These are phyloP conservation scores for Oenanthe javanica DNA, from an alignment of 140 eudicot species.

Conservation along the genomic window DNA sequence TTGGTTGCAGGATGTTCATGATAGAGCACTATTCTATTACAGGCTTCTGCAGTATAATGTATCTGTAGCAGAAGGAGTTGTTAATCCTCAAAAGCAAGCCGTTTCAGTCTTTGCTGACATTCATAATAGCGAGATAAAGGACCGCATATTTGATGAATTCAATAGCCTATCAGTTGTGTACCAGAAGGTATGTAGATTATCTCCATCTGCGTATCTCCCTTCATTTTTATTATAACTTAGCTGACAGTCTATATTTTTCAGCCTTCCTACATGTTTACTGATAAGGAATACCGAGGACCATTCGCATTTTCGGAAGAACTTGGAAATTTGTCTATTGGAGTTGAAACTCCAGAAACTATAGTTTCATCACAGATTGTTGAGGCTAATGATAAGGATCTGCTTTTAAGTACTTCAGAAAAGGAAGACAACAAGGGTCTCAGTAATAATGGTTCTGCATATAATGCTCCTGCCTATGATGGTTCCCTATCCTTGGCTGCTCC, in stretches of 20 bases:
- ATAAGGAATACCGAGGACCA: constrained; percentile 94
- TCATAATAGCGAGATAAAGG: constrained; percentile 88
- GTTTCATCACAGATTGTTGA: constrained; percentile 54
- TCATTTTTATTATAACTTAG: not conserved
- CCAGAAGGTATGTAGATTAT: constrained; percentile 61
- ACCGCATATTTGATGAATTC: constrained; percentile 93
- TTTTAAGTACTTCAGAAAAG: constrained; percentile 63
- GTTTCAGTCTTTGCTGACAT: constrained; percentile 96
- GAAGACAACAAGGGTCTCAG: constrained; percentile 46
- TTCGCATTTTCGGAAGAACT: constrained; percentile 83
- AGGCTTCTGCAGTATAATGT: constrained; percentile 74
- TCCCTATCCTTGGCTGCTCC: constrained; percentile 35
- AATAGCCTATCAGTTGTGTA: constrained; percentile 84
- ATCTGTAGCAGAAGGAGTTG: constrained; percentile 73
- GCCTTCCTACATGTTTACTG: constrained; percentile 98
- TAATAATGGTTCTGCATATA: constrained; percentile 49
- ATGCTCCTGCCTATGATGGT: constrained; percentile 51
- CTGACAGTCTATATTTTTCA: constrained; percentile 26
- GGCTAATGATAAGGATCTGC: constrained; percentile 72
- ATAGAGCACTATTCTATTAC: constrained; percentile 89
- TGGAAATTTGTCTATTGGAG: constrained; percentile 58
- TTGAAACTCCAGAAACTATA: constrained; percentile 36
- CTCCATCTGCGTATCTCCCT: not conserved
- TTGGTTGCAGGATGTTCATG: constrained; percentile 89
- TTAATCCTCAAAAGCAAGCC: constrained; percentile 94